Percentiles rank a stretch among this genome's conserved stretches.
These are phyloP conservation scores for Boechera divaricarpa DNA, from an alignment of 345 rosid species.

Conservation along the genomic window DNA sequence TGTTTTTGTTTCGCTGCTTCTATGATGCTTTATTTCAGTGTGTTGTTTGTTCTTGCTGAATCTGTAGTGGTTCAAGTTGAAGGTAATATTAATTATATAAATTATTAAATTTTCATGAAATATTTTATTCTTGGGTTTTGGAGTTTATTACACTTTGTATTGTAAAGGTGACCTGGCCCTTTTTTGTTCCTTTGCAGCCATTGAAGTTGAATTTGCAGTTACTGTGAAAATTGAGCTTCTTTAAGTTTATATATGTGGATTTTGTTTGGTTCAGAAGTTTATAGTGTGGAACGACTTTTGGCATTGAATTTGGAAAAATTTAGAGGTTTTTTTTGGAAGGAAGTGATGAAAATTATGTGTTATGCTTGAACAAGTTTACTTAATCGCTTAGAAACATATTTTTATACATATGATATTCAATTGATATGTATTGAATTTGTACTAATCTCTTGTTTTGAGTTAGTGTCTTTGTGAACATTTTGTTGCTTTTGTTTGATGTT, in stretches of 20 bases:
- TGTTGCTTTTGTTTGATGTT: conserved; percentile 5
- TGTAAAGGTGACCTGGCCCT: conserved; percentile 26
- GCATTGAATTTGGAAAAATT: neutral
- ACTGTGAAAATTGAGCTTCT: neutral
- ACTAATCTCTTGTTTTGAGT: neutral
- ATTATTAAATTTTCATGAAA: neutral
- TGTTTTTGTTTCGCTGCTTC: conserved; percentile 18
- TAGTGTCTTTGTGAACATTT: conserved; percentile 11
- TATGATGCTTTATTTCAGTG: neutral
- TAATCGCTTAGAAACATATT: neutral
- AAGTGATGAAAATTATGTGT: conserved; percentile 5
- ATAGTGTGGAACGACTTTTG: neutral
- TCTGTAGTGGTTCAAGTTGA: neutral
- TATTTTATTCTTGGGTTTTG: neutral
- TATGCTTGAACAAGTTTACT: conserved; percentile 6
- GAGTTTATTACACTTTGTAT: conserved; percentile 6
- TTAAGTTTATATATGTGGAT: neutral
- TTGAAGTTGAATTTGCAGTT: conserved; percentile 20
- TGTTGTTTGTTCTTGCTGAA: neutral
- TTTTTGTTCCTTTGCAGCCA: conserved; percentile 19
- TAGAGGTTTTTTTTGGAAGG: neutral
- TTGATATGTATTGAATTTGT: neutral
- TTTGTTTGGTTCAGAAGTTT: neutral
- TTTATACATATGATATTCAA: neutral
- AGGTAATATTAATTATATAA: neutral